phyloP scores from a whole-genome alignment of 208 protist species.

The Herpetomonas samuelpessoai region DNA sequence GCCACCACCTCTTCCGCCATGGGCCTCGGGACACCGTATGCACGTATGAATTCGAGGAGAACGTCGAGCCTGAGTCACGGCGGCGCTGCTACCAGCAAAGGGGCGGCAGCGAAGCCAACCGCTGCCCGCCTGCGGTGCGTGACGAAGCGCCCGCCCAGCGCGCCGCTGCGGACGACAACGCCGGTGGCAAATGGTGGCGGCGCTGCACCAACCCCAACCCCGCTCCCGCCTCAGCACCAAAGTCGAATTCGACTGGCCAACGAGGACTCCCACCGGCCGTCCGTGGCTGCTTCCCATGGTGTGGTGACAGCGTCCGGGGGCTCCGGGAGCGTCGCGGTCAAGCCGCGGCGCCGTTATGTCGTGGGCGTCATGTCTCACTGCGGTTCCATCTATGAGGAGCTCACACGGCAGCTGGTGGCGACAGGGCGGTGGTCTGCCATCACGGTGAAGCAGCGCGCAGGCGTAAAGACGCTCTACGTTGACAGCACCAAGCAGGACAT shows the following conservation, averaged over 20 bases:
- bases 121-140: background rate
- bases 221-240: background rate
- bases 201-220: too few species aligned
- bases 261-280: background rate
- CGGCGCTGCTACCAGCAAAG: too few species aligned
- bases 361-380: slow-evolving; percentile 63
- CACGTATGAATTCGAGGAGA: too few species aligned
- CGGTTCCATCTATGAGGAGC: slow-evolving; percentile 76
- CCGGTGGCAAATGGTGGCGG: too few species aligned
- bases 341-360: slow-evolving; percentile 22
- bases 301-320: too few species aligned
- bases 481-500: slow-evolving; percentile 23
- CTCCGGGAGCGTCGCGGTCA: background rate
- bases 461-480: slow-evolving; percentile 35
- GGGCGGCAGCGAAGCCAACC: too few species aligned
- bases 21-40: too few species aligned
- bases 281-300: background rate
- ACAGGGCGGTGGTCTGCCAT: slow-evolving; percentile 54
- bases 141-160: background rate
- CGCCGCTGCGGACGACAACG: background rate
- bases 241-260: background rate
- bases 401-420: slow-evolving; percentile 53
- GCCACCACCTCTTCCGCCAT: too few species aligned
- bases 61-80: too few species aligned
- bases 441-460: slow-evolving; percentile 11